A percentile compares a stretch with the other conserved stretches of the same genome.
Conservation (phyloP, 2,329 filamentous ascomycete genomes). For the Fusarium equiseti region DNA sequence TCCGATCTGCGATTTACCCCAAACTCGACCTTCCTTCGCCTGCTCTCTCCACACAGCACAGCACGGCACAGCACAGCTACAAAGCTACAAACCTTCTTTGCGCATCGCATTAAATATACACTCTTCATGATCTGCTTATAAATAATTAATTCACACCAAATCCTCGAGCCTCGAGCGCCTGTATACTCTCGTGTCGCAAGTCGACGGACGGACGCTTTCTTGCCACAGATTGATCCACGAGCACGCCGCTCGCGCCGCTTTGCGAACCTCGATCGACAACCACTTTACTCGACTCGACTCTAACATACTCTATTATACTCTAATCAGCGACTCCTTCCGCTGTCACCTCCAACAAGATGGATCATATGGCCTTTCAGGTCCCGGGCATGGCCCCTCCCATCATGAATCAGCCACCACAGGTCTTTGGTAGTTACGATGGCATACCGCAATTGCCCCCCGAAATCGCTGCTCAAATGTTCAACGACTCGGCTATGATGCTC, state of each 20-base stretch:
- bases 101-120: background rate
- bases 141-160: constrained; percentile 3
- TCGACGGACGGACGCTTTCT: background rate
- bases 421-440: constrained; percentile 76
- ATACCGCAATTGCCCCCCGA: constrained; percentile 68
- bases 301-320: background rate
- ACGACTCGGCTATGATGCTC: constrained; percentile 66
- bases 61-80: background rate
- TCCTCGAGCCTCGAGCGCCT: background rate
- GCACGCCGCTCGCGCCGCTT: constrained; percentile 23
- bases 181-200: constrained; percentile 6
- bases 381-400: constrained; percentile 69
- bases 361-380: constrained; percentile 70
- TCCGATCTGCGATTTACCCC: constrained; percentile 39
- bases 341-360: constrained; percentile 44
- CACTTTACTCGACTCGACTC: background rate
- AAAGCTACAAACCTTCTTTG: constrained; percentile 2
- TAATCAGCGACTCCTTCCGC: background rate
- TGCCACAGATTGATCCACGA: constrained; percentile 24
- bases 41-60: constrained; percentile 23
- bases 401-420: constrained; percentile 75
- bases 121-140: constrained; percentile 2
- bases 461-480: constrained; percentile 70
- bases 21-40: constrained; percentile 28
- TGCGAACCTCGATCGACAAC: constrained; percentile 11